Conservation (phyloP, 2,329 filamentous ascomycete species). For the Clarireedia sp. region DNA sequence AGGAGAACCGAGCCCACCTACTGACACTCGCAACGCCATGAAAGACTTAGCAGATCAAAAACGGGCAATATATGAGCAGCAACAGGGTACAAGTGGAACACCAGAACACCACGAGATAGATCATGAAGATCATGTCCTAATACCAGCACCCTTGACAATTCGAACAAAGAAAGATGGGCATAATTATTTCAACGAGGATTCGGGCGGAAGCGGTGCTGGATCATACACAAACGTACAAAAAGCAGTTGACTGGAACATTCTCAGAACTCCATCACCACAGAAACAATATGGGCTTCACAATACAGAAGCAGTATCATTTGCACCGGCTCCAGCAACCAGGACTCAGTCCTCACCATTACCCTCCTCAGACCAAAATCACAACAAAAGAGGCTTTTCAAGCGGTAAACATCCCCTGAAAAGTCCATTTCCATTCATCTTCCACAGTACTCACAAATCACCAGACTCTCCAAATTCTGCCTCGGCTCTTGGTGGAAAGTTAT, state of each 20-base stretch:
- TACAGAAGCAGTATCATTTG: not conserved
- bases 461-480: not conserved
- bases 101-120: not conserved
- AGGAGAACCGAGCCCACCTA: not conserved
- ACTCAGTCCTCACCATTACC: not conserved
- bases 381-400: constrained; percentile 9
- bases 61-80: not conserved
- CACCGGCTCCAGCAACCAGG: not conserved
- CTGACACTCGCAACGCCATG: not conserved
- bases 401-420: constrained; percentile 17
- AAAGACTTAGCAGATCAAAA: constrained; percentile 10
- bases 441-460: not conserved
- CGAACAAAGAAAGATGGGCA: not conserved
- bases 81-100: not conserved
- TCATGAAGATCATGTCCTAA: not conserved
- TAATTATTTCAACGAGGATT: not conserved
- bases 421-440: constrained; percentile 14
- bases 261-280: not conserved
- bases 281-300: not conserved
- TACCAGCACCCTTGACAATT: constrained; percentile 1
- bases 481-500: constrained; percentile 6
- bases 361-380: too few relatives aligned
- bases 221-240: not conserved
- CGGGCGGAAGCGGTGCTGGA: not conserved
- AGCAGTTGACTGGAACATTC: not conserved